Conservation (phyloP, 768 basidiomycete species). For the Pleurotus platypus region DNA sequence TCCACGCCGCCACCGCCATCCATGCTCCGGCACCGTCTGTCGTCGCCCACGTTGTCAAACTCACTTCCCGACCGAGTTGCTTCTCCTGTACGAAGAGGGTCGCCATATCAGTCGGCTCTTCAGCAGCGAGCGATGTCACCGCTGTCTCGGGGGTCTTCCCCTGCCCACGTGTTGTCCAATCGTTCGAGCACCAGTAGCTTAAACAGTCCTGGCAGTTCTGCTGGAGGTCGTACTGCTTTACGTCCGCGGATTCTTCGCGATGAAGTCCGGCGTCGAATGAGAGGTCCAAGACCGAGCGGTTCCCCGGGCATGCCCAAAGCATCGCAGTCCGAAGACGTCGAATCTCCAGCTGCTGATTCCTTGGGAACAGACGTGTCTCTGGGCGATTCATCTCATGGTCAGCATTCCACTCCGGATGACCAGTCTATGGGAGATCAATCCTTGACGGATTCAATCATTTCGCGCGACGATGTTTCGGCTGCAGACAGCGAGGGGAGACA, state of each 20-base stretch:
- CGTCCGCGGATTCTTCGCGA: conserved; percentile 47
- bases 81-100: conserved; percentile 9
- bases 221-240: conserved; percentile 13
- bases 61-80: conserved; percentile 5
- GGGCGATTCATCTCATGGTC: too few relatives aligned
- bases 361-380: too few relatives aligned
- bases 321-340: not conserved
- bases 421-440: too few relatives aligned
- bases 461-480: too few relatives aligned
- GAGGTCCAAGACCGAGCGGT: conserved; percentile 16
- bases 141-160: conserved; percentile 13
- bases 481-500: not conserved
- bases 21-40: not conserved
- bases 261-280: conserved; percentile 46
- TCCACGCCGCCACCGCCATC: conserved; percentile 1
- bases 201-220: conserved; percentile 13
- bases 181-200: not conserved
- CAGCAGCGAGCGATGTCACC: conserved; percentile 5
- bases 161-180: conserved; percentile 2
- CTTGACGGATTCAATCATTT: too few relatives aligned
- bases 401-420: too few relatives aligned
- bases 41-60: not conserved
- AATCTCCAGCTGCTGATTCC: too few relatives aligned
- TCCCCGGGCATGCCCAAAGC: not conserved
- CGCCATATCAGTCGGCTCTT: conserved; percentile 5